A percentile compares a stretch with the other conserved stretches of the same genome.
Conservation (phyloP, 345 rosid genomes). For the Camelina hispida region DNA sequence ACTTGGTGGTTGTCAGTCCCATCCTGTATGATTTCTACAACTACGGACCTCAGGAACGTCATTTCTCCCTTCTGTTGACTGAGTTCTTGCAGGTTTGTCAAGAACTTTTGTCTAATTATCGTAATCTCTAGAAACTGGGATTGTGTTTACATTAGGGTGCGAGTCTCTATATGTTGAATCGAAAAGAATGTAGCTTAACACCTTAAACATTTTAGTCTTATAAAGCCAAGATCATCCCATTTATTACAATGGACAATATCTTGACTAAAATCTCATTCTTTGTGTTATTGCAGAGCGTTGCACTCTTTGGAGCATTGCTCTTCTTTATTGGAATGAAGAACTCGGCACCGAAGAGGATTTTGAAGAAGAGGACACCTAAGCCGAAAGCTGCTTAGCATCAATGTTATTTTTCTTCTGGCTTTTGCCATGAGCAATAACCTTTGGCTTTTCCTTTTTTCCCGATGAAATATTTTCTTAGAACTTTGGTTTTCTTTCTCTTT, state of each 20-base stretch:
- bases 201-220: neutral
- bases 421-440: conserved; percentile 12
- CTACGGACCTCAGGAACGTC: conserved; percentile 53
- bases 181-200: neutral
- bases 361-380: conserved; percentile 68
- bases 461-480: conserved; percentile 9
- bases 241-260: neutral
- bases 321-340: conserved; percentile 91
- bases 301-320: conserved; percentile 85
- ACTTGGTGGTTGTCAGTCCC: conserved; percentile 65
- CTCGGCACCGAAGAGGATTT: conserved; percentile 56
- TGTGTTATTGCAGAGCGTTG: conserved; percentile 61
- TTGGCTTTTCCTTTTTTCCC: neutral
- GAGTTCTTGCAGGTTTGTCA: conserved; percentile 74
- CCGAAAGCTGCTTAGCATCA: conserved; percentile 52
- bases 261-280: neutral
- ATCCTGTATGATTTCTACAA: conserved; percentile 88
- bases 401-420: conserved; percentile 18
- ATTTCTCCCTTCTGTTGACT: conserved; percentile 51
- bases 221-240: neutral
- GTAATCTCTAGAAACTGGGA: neutral
- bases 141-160: neutral
- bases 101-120: neutral
- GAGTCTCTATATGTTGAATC: neutral
- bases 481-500: conserved; percentile 17